Evolutionary conservation across 805 yeast genomes (phyloP).

Genomic region (Starmerella geochares): DNA sequence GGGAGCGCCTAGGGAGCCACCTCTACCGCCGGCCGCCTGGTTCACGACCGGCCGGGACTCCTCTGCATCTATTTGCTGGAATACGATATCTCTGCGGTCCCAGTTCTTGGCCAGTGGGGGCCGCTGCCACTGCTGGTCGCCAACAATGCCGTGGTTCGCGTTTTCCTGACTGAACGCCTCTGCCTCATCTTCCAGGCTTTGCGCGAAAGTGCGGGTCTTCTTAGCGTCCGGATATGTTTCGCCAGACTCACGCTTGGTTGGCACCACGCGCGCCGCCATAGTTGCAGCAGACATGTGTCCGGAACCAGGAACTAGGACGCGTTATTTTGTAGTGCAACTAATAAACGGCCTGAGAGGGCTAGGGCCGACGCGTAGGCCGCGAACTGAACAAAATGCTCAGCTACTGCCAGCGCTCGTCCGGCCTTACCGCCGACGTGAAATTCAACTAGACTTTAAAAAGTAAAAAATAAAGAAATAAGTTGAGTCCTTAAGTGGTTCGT

Average conservation of each 20-base stretch:
- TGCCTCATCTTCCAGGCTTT: slow-evolving; percentile 18
- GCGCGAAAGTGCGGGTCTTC: slow-evolving; percentile 12
- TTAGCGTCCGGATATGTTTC: neutral
- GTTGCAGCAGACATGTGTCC: slow-evolving; percentile 6
- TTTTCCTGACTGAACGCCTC: slow-evolving; percentile 7
- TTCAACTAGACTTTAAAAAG: too few relatives aligned
- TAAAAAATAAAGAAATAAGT: too few relatives aligned
- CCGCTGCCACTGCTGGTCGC: slow-evolving; percentile 45
- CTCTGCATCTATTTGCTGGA: slow-evolving; percentile 89
- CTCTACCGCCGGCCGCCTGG: neutral
- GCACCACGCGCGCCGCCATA: neutral
- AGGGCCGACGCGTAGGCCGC: slow-evolving; percentile 6
- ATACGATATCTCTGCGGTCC: slow-evolving; percentile 33
- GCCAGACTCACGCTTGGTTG: neutral
- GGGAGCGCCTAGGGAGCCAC: slow-evolving; percentile 18
- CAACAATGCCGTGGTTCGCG: slow-evolving; percentile 13
- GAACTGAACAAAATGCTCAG: too few relatives aligned
- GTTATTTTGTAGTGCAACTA: neutral
- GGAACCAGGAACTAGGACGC: neutral
- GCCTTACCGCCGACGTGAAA: too few relatives aligned
- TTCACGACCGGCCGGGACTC: slow-evolving; percentile 36
- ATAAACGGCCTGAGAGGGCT: neutral
- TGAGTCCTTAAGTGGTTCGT: too few relatives aligned
- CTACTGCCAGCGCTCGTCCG: too few relatives aligned
- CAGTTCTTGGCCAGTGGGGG: slow-evolving; percentile 39